Evolutionary conservation across 2,329 filamentous ascomycete species (phyloP).

Genomic region (Microdochium paspali): DNA sequence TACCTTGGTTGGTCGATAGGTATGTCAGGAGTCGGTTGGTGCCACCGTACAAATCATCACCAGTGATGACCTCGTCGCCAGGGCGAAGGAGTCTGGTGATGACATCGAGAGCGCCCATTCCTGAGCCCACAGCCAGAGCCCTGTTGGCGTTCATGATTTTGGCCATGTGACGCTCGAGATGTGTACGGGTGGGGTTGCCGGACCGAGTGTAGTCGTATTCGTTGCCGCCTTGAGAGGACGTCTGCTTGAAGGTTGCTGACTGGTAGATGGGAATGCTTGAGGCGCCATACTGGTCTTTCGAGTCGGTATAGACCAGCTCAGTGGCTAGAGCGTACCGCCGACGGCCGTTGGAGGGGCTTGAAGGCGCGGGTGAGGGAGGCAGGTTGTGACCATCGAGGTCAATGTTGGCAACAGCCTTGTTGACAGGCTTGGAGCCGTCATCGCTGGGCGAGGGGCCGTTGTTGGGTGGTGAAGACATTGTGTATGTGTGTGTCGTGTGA

Average conservation of each 20-base stretch:
- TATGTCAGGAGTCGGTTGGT: constrained; percentile 91
- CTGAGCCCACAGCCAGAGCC: constrained; percentile 86
- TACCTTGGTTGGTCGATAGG: constrained; percentile 78
- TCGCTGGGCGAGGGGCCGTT: constrained; percentile 20
- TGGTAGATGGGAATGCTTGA: constrained; percentile 97
- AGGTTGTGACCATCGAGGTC: constrained; percentile 79
- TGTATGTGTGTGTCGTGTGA: constrained; percentile 3
- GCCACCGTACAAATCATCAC: constrained; percentile 93
- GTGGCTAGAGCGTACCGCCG: constrained; percentile 86
- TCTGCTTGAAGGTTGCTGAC: constrained; percentile 96
- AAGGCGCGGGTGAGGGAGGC: constrained; percentile 86
- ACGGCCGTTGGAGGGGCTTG: constrained; percentile 75
- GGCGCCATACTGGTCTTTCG: constrained; percentile 92
- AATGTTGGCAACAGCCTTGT: constrained; percentile 49
- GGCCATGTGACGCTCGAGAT: constrained; percentile 90
- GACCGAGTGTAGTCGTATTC: constrained; percentile 99
- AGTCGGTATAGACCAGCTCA: constrained; percentile 92
- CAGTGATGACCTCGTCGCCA: constrained; percentile 94
- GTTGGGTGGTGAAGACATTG: constrained; percentile 11
- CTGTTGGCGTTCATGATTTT: constrained; percentile 98
- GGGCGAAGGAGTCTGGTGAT: constrained; percentile 85
- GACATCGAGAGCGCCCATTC: constrained; percentile 95
- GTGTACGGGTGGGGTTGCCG: constrained; percentile 91
- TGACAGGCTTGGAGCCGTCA: constrained; percentile 29
- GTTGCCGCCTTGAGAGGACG: constrained; percentile 65